phyloP scores from a whole-genome alignment of 139 green algal species.

The Chlamydomonas sp. region DNA sequence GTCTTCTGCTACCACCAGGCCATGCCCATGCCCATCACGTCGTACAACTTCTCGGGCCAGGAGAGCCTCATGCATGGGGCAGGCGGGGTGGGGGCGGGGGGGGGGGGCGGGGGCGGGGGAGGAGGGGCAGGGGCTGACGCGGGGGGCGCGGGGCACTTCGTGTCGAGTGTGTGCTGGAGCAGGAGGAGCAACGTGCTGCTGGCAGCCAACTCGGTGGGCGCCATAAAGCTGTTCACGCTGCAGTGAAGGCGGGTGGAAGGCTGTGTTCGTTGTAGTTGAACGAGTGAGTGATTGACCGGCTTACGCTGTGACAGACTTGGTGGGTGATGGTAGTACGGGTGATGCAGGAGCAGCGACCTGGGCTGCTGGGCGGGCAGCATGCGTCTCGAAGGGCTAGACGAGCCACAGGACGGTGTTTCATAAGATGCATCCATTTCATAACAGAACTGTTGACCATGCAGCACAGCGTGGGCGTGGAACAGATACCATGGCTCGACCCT shows the following conservation, averaged over 20 bases:
- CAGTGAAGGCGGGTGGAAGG: neutral
- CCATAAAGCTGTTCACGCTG: conserved; percentile 44
- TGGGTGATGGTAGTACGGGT: too few species aligned
- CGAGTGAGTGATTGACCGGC: neutral
- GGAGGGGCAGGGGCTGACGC: neutral
- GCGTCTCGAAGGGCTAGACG: too few species aligned
- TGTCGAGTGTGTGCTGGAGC: conserved; percentile 60
- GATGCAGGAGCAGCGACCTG: too few species aligned
- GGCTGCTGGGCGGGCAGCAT: too few species aligned
- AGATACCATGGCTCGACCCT: too few species aligned
- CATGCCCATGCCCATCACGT: conserved; percentile 34
- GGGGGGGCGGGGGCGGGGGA: neutral
- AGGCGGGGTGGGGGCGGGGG: neutral
- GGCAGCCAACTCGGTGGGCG: conserved; percentile 56
- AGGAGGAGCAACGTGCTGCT: conserved; percentile 43
- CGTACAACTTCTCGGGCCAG: conserved; percentile 10
- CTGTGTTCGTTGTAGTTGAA: neutral
- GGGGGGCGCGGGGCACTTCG: conserved; percentile 43
- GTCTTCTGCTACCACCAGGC: conserved; percentile 59
- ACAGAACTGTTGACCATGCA: too few species aligned
- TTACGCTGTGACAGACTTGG: too few species aligned
- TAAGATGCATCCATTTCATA: too few species aligned
- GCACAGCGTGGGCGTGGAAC: too few species aligned
- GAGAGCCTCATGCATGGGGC: neutral
- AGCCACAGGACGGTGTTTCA: too few species aligned